These are phyloP conservation scores for Fusarium palustre DNA, from an alignment of 2,329 filamentous ascomycete genomes.

Conservation along the genomic window DNA sequence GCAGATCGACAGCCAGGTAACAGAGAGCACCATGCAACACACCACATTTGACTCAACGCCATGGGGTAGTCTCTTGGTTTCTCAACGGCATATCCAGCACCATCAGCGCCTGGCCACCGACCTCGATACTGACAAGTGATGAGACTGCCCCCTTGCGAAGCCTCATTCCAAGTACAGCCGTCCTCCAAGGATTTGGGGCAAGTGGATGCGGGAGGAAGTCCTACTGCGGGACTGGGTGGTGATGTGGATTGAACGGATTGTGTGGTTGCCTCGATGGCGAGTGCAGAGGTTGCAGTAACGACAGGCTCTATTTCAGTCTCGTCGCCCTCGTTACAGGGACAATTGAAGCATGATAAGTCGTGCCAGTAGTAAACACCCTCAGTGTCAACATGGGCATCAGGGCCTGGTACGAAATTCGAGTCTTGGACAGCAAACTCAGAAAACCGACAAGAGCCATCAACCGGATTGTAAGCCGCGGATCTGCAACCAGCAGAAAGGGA, in stretches of 20 bases:
- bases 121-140: slow-evolving; percentile 3
- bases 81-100: slow-evolving; percentile 5
- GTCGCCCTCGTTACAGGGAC: slow-evolving; percentile 3
- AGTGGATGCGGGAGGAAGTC: slow-evolving; percentile 8
- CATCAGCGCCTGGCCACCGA: slow-evolving; percentile 10
- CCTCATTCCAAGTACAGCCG: slow-evolving; percentile 4
- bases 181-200: background rate
- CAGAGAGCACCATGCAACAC: slow-evolving; percentile 12
- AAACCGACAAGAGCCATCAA: background rate
- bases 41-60: slow-evolving; percentile 14
- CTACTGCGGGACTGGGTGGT: background rate
- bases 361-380: slow-evolving; percentile 21
- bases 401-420: background rate
- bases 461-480: background rate
- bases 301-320: background rate
- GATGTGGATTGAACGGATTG: background rate
- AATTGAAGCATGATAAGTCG: slow-evolving; percentile 18
- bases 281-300: background rate
- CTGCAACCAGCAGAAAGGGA: slow-evolving; percentile 1
- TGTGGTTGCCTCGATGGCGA: background rate
- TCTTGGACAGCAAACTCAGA: slow-evolving; percentile 12
- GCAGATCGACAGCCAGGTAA: slow-evolving; percentile 10
- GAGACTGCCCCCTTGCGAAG: background rate
- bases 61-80: slow-evolving; percentile 9
- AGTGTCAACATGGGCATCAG: background rate